Evolutionary conservation across 2,329 filamentous ascomycete species (phyloP), one percentile per base, ranked within the genome.

Genomic region (Aspergillus tubingensis): DNA sequence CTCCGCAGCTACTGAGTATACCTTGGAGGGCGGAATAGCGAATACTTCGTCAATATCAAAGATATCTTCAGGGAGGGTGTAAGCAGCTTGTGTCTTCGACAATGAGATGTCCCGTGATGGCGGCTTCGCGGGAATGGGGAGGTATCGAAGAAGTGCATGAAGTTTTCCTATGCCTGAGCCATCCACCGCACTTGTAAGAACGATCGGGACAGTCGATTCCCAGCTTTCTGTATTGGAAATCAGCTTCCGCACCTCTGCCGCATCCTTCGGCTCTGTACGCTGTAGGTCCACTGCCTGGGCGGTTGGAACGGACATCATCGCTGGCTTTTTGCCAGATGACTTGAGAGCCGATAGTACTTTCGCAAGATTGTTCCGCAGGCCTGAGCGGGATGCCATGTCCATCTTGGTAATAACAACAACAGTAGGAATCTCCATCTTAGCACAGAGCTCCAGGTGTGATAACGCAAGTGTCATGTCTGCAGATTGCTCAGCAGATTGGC

Each of bases 1-100:
- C 58, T 80, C 68, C 63, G 67, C 71, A 2, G 79, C 74, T 17
- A 70, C 62, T 3, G 76, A 77, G 63, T 79, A 80, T 4, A 84
- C 81, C 63, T 87, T 87, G 1, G 87, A 86, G 0, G 85, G 84
- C 1, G 89, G 85, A 13, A 93, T 84, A 60, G 85, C 90, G 74
- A 96, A 98, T 1, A 92, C 87, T 67, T 97, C 94, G 72, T 98
- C 94, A 23, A 98, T 85, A 70, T 97, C 91, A 70, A 98, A 98
- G 2, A 97, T 78, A 36, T 85, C 85, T 4, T 80, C 79, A 1
- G 87, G 85, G 58, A 85, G 83, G 60, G 87, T 82, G 0, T 66
- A 56, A 2, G 58, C 15, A 11, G 41, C n/a, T 15, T 58, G 48
- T 11, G 57, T 51, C n/a, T 62, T 67, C 3, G 65, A 54, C 38